phyloP scores from a whole-genome alignment of 225 moss, liverwort and hornwort species.

The Straminergon stramineum region DNA sequence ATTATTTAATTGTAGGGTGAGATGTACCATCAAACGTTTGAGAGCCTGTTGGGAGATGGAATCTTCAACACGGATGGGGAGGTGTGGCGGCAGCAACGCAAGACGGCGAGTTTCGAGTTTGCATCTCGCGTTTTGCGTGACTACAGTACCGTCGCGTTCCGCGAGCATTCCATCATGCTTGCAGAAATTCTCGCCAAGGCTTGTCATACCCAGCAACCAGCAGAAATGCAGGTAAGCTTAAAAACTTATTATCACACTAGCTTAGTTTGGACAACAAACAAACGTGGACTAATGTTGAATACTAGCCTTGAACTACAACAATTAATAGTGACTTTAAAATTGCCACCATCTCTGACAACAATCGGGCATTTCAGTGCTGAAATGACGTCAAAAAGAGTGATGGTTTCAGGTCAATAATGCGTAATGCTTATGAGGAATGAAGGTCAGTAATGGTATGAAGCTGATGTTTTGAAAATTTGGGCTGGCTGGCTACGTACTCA shows the following conservation, averaged over 20 bases:
- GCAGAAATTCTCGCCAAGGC: constrained; percentile 7
- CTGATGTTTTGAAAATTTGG: background rate
- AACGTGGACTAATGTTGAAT: background rate
- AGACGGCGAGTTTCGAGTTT: constrained; percentile 27
- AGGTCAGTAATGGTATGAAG: background rate
- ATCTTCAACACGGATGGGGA: constrained; percentile 46
- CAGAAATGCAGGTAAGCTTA: constrained; percentile 27
- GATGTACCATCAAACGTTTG: constrained; percentile 2
- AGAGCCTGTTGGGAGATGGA: constrained; percentile 27
- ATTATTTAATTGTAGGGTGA: background rate
- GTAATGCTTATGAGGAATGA: too few relatives aligned
- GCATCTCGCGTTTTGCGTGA: constrained; percentile 24
- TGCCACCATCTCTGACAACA: background rate
- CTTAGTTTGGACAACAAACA: background rate
- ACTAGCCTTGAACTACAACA: background rate
- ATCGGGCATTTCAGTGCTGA: background rate
- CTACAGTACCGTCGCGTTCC: constrained; percentile 19
- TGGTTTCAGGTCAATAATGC: background rate
- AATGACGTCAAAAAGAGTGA: background rate
- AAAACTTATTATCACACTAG: background rate
- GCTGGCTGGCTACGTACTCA: background rate
- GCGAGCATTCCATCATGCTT: constrained; percentile 13
- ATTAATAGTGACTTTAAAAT: background rate
- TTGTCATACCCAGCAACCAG: background rate
- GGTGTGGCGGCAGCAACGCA: constrained; percentile 38